phyloP scores from a whole-genome alignment of 345 rosid species.

The Kernera saxatilis region DNA sequence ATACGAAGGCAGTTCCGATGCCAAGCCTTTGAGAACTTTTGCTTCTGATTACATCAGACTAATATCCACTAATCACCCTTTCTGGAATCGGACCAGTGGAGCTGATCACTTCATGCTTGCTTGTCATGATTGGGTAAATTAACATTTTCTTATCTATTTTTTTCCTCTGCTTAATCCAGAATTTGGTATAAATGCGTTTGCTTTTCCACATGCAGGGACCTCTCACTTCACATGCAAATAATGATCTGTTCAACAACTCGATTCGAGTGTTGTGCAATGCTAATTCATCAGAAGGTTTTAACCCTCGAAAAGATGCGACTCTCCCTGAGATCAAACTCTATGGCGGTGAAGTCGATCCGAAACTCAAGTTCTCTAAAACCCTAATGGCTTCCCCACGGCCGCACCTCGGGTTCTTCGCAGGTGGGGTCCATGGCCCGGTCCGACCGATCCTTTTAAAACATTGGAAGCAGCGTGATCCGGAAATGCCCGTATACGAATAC shows the following conservation, averaged over 20 bases:
- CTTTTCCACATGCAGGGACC: constrained; percentile 57
- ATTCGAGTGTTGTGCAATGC: constrained; percentile 91
- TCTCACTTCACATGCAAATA: constrained; percentile 46
- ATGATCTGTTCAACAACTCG: constrained; percentile 50
- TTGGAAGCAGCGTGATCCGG: constrained; percentile 66
- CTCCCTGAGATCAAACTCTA: constrained; percentile 69
- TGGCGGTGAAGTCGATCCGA: constrained; percentile 41
- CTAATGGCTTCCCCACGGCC: constrained; percentile 35
- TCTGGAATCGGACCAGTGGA: constrained; percentile 69
- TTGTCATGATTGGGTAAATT: constrained; percentile 79
- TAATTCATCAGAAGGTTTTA: constrained; percentile 88
- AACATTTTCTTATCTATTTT: neutral
- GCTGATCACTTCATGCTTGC: constrained; percentile 94
- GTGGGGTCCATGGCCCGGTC: constrained; percentile 75
- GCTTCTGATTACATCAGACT: constrained; percentile 62
- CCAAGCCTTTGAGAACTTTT: constrained; percentile 44
- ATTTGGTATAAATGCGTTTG: neutral
- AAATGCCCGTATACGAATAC: constrained; percentile 58
- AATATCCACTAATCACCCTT: constrained; percentile 61
- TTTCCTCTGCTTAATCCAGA: neutral
- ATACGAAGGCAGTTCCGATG: constrained; percentile 36
- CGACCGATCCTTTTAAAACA: constrained; percentile 55
- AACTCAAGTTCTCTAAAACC: constrained; percentile 43
- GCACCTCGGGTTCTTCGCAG: constrained; percentile 72
- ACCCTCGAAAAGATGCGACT: constrained; percentile 65